These are phyloP conservation scores for Pyrenophora teres DNA, from an alignment of 2,329 filamentous ascomycete genomes.

Conservation along the genomic window DNA sequence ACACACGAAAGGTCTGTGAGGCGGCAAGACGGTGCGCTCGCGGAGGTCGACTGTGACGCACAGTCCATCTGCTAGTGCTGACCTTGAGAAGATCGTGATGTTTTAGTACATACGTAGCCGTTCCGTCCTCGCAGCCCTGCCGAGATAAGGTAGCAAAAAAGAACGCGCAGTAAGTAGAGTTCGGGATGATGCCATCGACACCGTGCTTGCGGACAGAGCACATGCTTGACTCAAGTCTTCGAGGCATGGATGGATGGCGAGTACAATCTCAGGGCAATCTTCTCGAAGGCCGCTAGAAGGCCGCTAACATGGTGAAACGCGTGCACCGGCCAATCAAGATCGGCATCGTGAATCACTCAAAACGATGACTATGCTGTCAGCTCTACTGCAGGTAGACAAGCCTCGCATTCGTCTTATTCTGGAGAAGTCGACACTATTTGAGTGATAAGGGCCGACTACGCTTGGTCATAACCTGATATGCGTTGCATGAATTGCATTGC, in stretches of 20 bases:
- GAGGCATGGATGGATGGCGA: conserved; percentile 33
- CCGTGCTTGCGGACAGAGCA: conserved; percentile 17
- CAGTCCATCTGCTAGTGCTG: conserved; percentile 6
- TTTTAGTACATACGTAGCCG: conserved; percentile 7
- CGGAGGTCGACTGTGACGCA: conserved; percentile 3
- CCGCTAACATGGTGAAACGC: conserved; percentile 35
- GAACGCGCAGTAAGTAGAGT: conserved; percentile 5
- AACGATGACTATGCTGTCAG: conserved; percentile 18
- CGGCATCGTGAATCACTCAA: conserved; percentile 11
- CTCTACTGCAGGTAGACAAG: conserved; percentile 12
- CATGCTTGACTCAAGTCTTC: conserved; percentile 18
- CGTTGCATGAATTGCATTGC: conserved; percentile 11
- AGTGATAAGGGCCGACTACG: conserved; percentile 8
- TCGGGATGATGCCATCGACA: conserved; percentile 25
- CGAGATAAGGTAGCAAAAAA: conserved; percentile 8
- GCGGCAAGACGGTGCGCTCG: conserved; percentile 14
- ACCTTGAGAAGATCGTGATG: conserved; percentile 6
- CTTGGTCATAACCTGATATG: conserved; percentile 10
- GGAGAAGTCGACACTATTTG: conserved; percentile 11
- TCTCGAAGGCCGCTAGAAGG: conserved; percentile 41
- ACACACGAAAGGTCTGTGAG: conserved; percentile 11
- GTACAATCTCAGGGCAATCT: conserved; percentile 20
- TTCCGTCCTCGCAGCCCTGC: conserved; percentile 9
- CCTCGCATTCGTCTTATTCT: conserved; percentile 10
- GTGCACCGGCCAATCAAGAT: conserved; percentile 21